A percentile compares a stretch with the other conserved stretches of the same genome.
These are phyloP conservation scores for Moniliella sp. DNA, from an alignment of 1,284 basidiomycete species.

Conservation along the genomic window DNA sequence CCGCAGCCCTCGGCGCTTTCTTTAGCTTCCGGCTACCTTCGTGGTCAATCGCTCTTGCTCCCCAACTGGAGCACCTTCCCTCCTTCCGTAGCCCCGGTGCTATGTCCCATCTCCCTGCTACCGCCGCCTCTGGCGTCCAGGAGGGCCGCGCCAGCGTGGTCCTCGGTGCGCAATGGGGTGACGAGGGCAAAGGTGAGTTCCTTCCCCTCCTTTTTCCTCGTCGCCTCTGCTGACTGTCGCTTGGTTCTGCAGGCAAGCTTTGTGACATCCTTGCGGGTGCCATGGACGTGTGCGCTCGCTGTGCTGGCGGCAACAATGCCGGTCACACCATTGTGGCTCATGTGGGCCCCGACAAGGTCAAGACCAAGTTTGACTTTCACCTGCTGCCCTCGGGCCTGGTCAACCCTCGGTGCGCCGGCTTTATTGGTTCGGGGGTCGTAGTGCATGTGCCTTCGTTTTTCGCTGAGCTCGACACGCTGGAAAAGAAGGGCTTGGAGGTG, in stretches of 20 bases:
- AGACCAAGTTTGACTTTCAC: constrained; percentile 83
- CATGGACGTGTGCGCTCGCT: constrained; percentile 77
- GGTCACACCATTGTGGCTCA: constrained; percentile 91
- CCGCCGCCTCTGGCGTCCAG: no score
- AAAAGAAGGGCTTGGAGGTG: no score
- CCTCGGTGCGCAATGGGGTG: constrained; percentile 31
- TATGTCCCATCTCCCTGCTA: no score
- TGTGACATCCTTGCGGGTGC: constrained; percentile 41
- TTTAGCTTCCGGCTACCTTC: no score
- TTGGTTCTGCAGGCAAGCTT: no score
- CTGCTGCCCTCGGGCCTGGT: constrained; percentile 77
- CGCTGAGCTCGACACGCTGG: constrained; percentile 64
- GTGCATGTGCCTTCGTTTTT: constrained; percentile 90
- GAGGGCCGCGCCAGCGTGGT: constrained; percentile 25
- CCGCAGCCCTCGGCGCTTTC: no score
- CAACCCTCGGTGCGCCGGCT: constrained; percentile 62
- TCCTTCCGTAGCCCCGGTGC: no score
- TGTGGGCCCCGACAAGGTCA: constrained; percentile 45
- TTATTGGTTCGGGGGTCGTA: constrained; percentile 84
- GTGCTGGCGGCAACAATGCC: constrained; percentile 93
- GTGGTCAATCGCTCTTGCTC: no score
- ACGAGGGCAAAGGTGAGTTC: constrained; percentile 33
- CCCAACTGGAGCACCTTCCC: no score
- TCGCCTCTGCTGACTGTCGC: no score
- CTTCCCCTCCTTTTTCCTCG: no score